Base-by-base conservation (phyloP, 108 stramenopile genomes). In the Fragilaria radians region DNA sequence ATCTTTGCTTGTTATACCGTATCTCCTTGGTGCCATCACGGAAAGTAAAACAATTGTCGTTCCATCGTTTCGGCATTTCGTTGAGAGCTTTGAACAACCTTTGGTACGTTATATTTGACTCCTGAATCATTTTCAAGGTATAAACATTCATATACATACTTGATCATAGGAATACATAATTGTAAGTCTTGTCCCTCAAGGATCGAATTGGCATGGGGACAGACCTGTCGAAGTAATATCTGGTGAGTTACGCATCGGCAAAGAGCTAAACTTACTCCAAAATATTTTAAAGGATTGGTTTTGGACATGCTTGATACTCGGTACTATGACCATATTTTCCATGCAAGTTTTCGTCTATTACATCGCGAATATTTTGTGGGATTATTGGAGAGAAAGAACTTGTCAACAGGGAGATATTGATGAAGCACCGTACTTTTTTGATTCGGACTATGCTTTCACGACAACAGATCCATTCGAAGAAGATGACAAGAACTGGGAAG, bases 11-110 rank as follows among this genome's bases (percentile, higher is more conserved):
- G 28, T 93, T 22, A 32, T 83, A 1, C 87, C 88, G 9, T 48
- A 85, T 19, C 21, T 84, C 18, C 46, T 82, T 47, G 87, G 87
- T 14, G 71, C 82, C 11, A 52, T 86, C 3, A 54, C 79, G 27
- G 91, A 92, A 72, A 80, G 74, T 56, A 66, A 71, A 63, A 65
- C 71, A 32, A 58, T 92, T 17, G 54, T 63, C 1, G 51, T 93
- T 26, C 73, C 76, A 0, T 71, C 74, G 5, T 89, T 83, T 70
- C 85, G 86, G 45, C 78, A 84, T 57, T 85, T 81, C 62, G 67
- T 74, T 17, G 91, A 93, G 50, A 78, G 70, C 52, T 19, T 26
- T 25, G 57, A 65, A 5, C 18, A 62, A 26, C 78, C 82, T 5
- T 31, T 83, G 76, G 73, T 72, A 65, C n/a, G 69, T 62, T 17